Evolutionary conservation across 495 filamentous ascomycete species (phyloP), one percentile per base, ranked within the genome.

Genomic region (Choiromyces venosus): DNA sequence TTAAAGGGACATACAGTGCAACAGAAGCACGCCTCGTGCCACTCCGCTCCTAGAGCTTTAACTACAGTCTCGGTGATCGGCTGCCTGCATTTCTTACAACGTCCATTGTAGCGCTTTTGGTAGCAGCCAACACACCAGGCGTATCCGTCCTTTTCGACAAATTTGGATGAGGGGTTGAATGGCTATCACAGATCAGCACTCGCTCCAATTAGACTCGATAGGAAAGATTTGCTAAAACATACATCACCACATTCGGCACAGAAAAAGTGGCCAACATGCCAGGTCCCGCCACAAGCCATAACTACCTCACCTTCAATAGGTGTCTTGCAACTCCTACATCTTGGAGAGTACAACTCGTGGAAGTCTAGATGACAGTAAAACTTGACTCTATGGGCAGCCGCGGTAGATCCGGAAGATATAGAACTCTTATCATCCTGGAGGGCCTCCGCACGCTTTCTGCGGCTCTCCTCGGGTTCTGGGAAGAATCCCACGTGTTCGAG

Each of bases 291-390:
- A 77, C 95, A 91, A 4, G 95, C 95, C 52, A 98, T 89, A 18
- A 97, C 89, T 56, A 97, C 91, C 84, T 98, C 94, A 61, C 93
- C 92, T 81, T 98, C 91, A 78, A 99, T 99, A n/a, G 95, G 95
- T 37, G 95, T 99, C 83, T 92, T 95, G 86, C 95, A 99, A 83
- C 90, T 93, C 84, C 94, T 94, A 84, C 95, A 99, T 56, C 93
- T 89, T 25, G 95, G 95, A 70, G 92, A 93, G 82, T 91, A 98
- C 46, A 92, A 83, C 80, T 99, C 95, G 82, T 99, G 95, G 86
- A 93, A 99, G 84, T 99, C 95, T 33, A 99, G 87, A 82, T 98
- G 96, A 84, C 95, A 99, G 84, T 92, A 99, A 86, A 97, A 97
- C 37, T 94, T 90, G 68, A 91, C 83, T 46, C 88, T 88, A 74